Base-by-base conservation (phyloP, 2,329 filamentous ascomycete species). In the Aureobasidium uvarum region DNA sequence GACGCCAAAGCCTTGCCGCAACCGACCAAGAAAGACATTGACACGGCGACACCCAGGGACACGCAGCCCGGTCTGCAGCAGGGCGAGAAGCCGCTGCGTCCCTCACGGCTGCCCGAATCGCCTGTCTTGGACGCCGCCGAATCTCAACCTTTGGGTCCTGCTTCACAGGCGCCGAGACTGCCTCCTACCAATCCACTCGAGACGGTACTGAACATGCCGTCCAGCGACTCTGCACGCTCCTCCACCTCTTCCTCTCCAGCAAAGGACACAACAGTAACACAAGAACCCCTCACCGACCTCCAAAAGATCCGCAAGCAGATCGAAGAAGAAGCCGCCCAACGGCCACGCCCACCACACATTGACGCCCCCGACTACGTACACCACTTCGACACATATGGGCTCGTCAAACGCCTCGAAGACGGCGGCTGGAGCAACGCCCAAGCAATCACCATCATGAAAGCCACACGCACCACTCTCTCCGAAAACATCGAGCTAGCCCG, bases 371-470 rank as follows among this genome's bases (percentile, higher is more conserved):
- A 88, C 1, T 96, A 96, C 74, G 87, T 96, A 39, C 95, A 99
- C 79, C 92, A 98, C 78, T 99, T 99, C 77, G 94, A 99, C 78
- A 96, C 89, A 28, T 99, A 95, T 77, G 88, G 87, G 16, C 84
- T 98, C 5, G 95, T 98, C 18, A 89, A 89, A 73, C 86, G 91
- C 71, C 86, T 99, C 18, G 84, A 87, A 20, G 79, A 79, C 0
- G 87, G 87, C 14, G 89, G 89, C 0, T 97, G 92, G 77, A 86
- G 85, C 1, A 81, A 85, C 51, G 83, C 83, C 0, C 94, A 97
- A 77, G 87, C 92, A 31, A 86, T 92, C 59, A 91, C 88, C 6
- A 82, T 92, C 60, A 99, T 99, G 95, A 98, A 98, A 80, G 92
- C 89, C 6, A 87, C 98, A 65, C 87, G 94, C 25, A 83, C 83